Percentiles rank a stretch among this genome's conserved stretches.
Evolutionary conservation across 1,139 yeast genomes (phyloP).

Genomic region (Kluyveromyces marxianus): DNA sequence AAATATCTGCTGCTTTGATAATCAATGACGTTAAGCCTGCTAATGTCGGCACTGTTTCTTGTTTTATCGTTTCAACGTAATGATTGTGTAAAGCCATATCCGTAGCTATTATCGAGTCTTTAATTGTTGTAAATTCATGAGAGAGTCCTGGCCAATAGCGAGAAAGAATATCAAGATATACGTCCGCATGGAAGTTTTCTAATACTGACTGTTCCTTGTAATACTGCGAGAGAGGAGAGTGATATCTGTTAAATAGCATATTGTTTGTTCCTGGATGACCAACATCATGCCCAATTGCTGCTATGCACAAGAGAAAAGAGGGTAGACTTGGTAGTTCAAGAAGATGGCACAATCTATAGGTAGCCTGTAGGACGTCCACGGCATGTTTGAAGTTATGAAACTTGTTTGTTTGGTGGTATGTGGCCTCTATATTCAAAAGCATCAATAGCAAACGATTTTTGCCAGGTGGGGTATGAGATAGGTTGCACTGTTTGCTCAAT

Average conservation of each 20-base stretch:
- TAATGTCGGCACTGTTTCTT: slow-evolving; percentile 19
- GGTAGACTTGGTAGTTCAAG: slow-evolving; percentile 5
- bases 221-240: slow-evolving; percentile 58
- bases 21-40: slow-evolving; percentile 53
- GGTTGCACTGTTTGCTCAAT: slow-evolving; percentile 15
- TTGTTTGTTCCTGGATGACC: slow-evolving; percentile 96
- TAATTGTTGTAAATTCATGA: slow-evolving; percentile 14
- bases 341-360: slow-evolving; percentile 30
- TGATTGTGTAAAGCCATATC: slow-evolving; percentile 90
- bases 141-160: slow-evolving; percentile 56
- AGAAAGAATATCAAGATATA: slow-evolving; percentile 53
- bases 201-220: slow-evolving; percentile 65
- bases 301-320: slow-evolving; percentile 43
- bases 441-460: slow-evolving; percentile 21
- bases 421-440: slow-evolving; percentile 42
- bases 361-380: slow-evolving; percentile 89
- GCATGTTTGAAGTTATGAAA: slow-evolving; percentile 96
- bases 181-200: slow-evolving; percentile 77
- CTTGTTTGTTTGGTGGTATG: slow-evolving; percentile 77
- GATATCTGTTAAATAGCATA: slow-evolving; percentile 52
- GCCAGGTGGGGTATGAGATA: slow-evolving; percentile 10
- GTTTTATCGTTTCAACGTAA: slow-evolving; percentile 40
- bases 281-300: slow-evolving; percentile 91
- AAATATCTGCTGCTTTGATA: slow-evolving; percentile 89
- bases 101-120: slow-evolving; percentile 64